Conservation (phyloP, 495 filamentous ascomycete genomes). For the Melanomma pulvis-pyrius region DNA sequence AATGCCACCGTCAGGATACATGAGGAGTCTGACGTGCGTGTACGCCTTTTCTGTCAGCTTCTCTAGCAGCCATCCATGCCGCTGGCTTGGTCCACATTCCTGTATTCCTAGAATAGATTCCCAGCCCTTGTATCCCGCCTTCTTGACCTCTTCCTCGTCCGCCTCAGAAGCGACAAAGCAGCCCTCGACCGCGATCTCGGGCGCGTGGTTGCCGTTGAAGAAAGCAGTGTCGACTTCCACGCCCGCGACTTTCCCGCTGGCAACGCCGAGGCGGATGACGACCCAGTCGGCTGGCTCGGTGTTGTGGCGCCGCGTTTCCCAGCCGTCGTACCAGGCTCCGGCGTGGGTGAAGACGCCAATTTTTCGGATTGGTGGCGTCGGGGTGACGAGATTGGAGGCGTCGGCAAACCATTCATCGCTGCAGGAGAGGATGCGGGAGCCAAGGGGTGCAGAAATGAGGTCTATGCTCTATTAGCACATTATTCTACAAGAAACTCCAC, state of each 20-base stretch:
- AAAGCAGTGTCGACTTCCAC: slow-evolving; percentile 86
- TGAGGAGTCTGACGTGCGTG: slow-evolving; percentile 82
- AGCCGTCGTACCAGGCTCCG: slow-evolving; percentile 94
- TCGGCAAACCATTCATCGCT: slow-evolving; percentile 91
- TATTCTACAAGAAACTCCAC: neutral
- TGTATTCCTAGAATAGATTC: slow-evolving; percentile 69
- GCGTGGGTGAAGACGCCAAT: slow-evolving; percentile 82
- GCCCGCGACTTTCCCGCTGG: slow-evolving; percentile 73
- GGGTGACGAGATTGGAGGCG: slow-evolving; percentile 76
- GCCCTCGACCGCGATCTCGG: slow-evolving; percentile 79
- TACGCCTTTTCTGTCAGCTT: slow-evolving; percentile 64
- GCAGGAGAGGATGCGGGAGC: slow-evolving; percentile 72
- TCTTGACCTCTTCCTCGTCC: slow-evolving; percentile 53
- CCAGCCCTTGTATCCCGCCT: slow-evolving; percentile 66
- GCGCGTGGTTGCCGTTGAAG: slow-evolving; percentile 87
- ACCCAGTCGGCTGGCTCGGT: slow-evolving; percentile 79
- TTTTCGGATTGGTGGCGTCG: slow-evolving; percentile 71
- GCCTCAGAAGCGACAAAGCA: slow-evolving; percentile 53
- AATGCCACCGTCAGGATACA: slow-evolving; percentile 96
- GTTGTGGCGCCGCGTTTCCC: slow-evolving; percentile 93
- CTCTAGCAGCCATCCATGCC: slow-evolving; percentile 77
- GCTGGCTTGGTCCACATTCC: slow-evolving; percentile 73
- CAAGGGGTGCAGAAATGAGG: slow-evolving; percentile 73
- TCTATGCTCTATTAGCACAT: slow-evolving; percentile 53
- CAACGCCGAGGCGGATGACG: slow-evolving; percentile 76